Base-by-base conservation (phyloP, 805 yeast genomes). In the Candida maris region DNA sequence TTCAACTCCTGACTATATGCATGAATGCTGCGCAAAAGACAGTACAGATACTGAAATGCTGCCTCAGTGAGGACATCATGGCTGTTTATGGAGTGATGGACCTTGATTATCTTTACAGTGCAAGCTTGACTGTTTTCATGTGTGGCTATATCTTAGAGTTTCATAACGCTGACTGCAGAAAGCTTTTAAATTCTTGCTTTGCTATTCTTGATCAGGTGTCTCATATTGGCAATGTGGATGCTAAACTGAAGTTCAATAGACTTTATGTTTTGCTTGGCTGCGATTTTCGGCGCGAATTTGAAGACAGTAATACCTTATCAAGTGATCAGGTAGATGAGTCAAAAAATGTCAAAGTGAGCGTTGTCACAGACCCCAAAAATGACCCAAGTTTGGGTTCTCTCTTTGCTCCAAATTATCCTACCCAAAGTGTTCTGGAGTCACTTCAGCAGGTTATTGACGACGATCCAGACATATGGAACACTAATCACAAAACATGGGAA, bases 81-180 rank as follows among this genome's bases (percentile, higher is more conserved):
- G 60, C 58, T 3, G 34, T 45, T 3, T 53, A 44, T 41, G 60
- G 57, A 17, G 52, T 52, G n/a, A 48, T 55, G 54, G 60, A 55
- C 39, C 40, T 54, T 24, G 58, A 55, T 37, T 55, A 55, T 30
- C 30, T 54, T 16, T 52, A 51, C 35, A 52, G 55, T 32, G 50
- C 58, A 2, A 41, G 52, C 15, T 32, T 54, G 32, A 48, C 58
- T 1, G 51, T 52, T 14, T 54, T 55, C 39, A 52, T 55, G 42
- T 51, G 56, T 37, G 56, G 57, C 12, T 52, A 49, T 34, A 41
- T 55, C 8, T 39, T 53, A 13, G 23, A 39, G 12, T 37, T 46
- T 27, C 44, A 48, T 30, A 15, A 30, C 5, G 38, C 30, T 3
- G 49, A 48, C 12, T 49, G 48, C 20, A 31, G 31, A 1, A 40